Base-by-base conservation (phyloP, 1,139 yeast genomes). In the Taphrina pruni region DNA sequence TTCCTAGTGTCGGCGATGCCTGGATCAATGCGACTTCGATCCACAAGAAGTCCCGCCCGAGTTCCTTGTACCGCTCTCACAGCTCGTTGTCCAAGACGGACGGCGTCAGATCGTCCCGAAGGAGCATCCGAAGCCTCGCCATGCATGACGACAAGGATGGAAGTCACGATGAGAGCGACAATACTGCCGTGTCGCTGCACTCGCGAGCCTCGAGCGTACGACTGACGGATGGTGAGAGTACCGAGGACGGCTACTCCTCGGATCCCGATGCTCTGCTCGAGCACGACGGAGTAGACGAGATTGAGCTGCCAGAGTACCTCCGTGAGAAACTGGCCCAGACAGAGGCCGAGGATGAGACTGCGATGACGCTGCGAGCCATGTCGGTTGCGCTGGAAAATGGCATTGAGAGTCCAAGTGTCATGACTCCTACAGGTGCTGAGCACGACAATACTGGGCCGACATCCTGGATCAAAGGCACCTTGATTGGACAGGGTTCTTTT, bases 401-500 rank as follows among this genome's bases (percentile, higher is more conserved):
- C 32, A 77, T 74, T 60, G 75, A 77, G 57, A 65, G 80, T 55
- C 83, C 83, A 51, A 79, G 79, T 78, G 83, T 79, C 11, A n/a
- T 39, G n/a, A 39, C 61, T 20, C 84, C 82, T 57, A 82, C 81
- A 8, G 82, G 81, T 48, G 84, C 80, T 55, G 83, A 81, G 65
- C n/a, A 45, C n/a, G 54, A 50, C 54, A 84, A 81, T 36, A 82
- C 83, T 57, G 85, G 88, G 2, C 93, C 94, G 4, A 82, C 86
- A n/a, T 51, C 55, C 5, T 95, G 99, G 99, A 90, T 95, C 67
- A 92, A 92, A 77, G 99, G 99, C 82, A 98, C 93, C 75, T 82
- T 94, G 72, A 91, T 95, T 71, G 99, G 99, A 0, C 86, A 93
- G 71, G 99, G 99, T 0, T 93, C 98, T 0, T 95, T 93, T 82